phyloP scores from a whole-genome alignment of 2,329 filamentous ascomycete species.

The Pseudopyricularia javanii region DNA sequence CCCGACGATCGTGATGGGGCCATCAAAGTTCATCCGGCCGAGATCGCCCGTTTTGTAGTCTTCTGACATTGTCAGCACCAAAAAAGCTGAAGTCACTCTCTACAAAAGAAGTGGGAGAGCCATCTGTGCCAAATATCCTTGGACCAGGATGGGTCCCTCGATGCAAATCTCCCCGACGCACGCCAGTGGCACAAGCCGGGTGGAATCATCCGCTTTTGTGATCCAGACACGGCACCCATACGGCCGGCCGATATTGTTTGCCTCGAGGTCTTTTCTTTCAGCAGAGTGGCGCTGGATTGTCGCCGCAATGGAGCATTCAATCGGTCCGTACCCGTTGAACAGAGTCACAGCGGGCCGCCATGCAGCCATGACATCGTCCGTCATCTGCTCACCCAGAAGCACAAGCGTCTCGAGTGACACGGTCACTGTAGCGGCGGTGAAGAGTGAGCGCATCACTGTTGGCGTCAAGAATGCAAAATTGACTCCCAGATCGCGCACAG shows the following conservation, averaged over 20 bases:
- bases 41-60: slow-evolving; percentile 1
- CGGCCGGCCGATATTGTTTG: neutral
- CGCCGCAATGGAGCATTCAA: slow-evolving; percentile 9
- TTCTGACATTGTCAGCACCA: slow-evolving; percentile 10
- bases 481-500: neutral
- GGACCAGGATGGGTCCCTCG: slow-evolving; percentile 38
- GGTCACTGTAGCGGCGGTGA: neutral
- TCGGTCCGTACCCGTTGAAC: slow-evolving; percentile 18
- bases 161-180: slow-evolving; percentile 46
- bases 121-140: slow-evolving; percentile 21
- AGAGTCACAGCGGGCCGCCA: neutral
- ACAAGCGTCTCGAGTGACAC: slow-evolving; percentile 12
- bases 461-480: neutral
- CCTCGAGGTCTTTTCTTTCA: neutral
- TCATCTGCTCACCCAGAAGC: slow-evolving; percentile 14
- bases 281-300: neutral
- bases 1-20: neutral
- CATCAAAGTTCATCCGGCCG: neutral
- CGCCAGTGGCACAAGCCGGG: slow-evolving; percentile 37
- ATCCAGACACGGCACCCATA: slow-evolving; percentile 28
- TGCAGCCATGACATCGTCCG: neutral
- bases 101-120: slow-evolving; percentile 10
- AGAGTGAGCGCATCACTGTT: neutral
- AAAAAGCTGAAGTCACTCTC: neutral
- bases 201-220: slow-evolving; percentile 35